phyloP scores from a whole-genome alignment of 2,329 filamentous ascomycete species.

The Clathrospora elynae region DNA sequence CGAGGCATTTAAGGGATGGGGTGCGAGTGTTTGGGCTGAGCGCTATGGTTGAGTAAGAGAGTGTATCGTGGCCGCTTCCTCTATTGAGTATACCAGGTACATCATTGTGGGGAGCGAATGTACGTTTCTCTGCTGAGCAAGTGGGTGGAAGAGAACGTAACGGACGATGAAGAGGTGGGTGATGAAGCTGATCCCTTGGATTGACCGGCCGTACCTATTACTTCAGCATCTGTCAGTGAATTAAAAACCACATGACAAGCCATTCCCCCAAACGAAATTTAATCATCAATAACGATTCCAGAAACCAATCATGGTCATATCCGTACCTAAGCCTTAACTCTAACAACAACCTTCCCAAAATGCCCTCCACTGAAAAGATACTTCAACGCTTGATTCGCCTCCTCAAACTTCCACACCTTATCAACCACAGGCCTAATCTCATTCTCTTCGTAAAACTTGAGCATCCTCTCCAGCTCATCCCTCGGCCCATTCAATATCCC shows the following conservation, averaged over 20 bases:
- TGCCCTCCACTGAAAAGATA: constrained; percentile 44
- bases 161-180: too few relatives aligned
- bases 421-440: constrained; percentile 51
- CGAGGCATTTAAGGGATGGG: background rate
- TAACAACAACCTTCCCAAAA: constrained; percentile 49
- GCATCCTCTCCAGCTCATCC: constrained; percentile 56
- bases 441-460: constrained; percentile 50
- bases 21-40: background rate
- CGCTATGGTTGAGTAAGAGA: too few relatives aligned
- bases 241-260: background rate
- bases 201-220: too few relatives aligned
- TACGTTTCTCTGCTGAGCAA: too few relatives aligned
- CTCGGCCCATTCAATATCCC: constrained; percentile 68
- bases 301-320: background rate
- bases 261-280: background rate
- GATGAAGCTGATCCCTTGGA: too few relatives aligned
- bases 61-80: too few relatives aligned
- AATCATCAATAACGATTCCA: background rate
- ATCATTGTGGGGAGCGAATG: too few relatives aligned
- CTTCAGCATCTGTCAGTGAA: too few relatives aligned
- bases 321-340: constrained; percentile 29
- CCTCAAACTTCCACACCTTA: constrained; percentile 47
- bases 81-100: too few relatives aligned
- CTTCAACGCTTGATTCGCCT: constrained; percentile 35
- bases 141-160: too few relatives aligned